Evolutionary conservation across 1,139 yeast genomes (phyloP), one percentile per base, ranked within the genome.

Genomic region (Suhomyces taliae): DNA sequence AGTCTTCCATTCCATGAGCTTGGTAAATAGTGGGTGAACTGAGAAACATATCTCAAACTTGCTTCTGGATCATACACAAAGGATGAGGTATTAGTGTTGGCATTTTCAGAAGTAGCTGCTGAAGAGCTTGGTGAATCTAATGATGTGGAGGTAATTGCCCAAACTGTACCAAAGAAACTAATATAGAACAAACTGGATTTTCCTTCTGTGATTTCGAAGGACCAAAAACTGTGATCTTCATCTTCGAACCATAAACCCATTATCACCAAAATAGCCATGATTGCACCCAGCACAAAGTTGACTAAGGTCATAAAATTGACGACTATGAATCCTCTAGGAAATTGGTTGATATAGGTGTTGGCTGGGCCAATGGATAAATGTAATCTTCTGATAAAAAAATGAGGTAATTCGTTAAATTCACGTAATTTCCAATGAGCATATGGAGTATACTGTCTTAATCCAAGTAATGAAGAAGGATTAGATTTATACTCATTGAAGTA

Each of bases 361-460:
- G 99, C 97, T 2, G 91, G 83, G 10, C 82, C 87, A 37, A 82
- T 79, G 41, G 97, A 88, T 54, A 88, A 67, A 45, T 84, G 87
- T 38, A 95, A 69, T 43, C 99, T 73, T 55, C 85, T 82, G 49
- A 83, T 83, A 64, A 93, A 93, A 37, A 93, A 76, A 66, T 93
- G 99, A 37, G 90, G 90, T 15, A 93, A 74, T 64, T 93, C 99
- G 62, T 93, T 93, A 62, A 87, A 90, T 61, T 93, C 99, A 47
- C 99, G 75, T 60, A 95, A 79, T 62, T 86, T 89, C 98, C 99
- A 93, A 60, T 89, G 93, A 0, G 98, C 97, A 65, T 82, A 80
- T 0, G 97, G 97, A 0, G 98, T 90, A 60, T 90, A 93, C 58
- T 90, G 96, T 42, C 99, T 74, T 40, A 74, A 62, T 2, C 91